Evolutionary conservation across 116 monocot genomes (phyloP), one percentile per base, ranked within the genome.

Genomic region (Iris pallida): DNA sequence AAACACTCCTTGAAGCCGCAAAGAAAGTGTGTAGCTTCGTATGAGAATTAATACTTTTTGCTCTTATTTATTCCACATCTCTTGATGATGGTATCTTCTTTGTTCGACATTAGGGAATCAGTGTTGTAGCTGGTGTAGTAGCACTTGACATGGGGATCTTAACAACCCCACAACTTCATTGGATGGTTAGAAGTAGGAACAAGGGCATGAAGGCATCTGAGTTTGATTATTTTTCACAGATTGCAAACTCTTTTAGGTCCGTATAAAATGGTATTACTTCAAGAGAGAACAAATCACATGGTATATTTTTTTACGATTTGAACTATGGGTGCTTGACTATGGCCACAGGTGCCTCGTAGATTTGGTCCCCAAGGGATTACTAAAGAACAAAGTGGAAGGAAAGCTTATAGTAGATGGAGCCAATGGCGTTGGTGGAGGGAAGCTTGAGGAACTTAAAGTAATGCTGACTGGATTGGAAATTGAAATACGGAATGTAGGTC

Each of bases 151-250:
- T 97, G 97, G 92, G 97, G n/a, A 76, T 97, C 63, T 61, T 97
- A 53, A 92, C 97, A 52, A 97, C 97, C 13, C 97, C 97, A 20
- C 92, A 97, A 78, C 89, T 97, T 62, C 97, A 97, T 79, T 97
- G 97, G 92, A 92, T 97, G 79, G 92, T 92, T 68, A 63, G 90
- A 56, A 71, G 77, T 57, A 90, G 79, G 72, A 97, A 97, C 68
- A 82, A 81, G 70, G 85, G 85, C 43, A 62, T 78, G 64, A 78
- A 78, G 44, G 77, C 89, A 55, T 77, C 89, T 52, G 87, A 92
- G 60, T 69, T 54, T 61, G 90, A 89, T 73, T 97, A 97, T 69
- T 90, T 85, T 63, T 52, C 59, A 20, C 92, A 92, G 78, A 75
- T 97, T 12, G 79, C 85, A 16, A 76, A 85, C n/a, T 87, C 92